Evolutionary conservation across 768 basidiomycete species (phyloP), one percentile per base, ranked within the genome.

Genomic region (Terana coerulea): DNA sequence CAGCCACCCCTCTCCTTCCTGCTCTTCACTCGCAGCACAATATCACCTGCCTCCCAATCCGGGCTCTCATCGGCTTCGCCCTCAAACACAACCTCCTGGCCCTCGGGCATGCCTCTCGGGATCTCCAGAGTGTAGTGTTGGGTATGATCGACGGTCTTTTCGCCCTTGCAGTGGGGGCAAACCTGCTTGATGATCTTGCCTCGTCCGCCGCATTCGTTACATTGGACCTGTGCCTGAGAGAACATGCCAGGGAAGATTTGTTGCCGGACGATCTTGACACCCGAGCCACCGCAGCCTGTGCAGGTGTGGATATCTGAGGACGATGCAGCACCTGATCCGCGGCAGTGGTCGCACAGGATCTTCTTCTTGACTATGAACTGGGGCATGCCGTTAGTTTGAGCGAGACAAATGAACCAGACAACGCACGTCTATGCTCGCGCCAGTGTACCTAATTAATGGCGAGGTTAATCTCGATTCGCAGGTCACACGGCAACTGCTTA

Each of bases 241-340:
- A 86, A 90, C 95, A 97, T 97, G 22, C 94, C 95, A 2, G 95
- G 94, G 77, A 95, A 95, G 54, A 99, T 90, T 69, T 95, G 97
- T 64, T 97, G 93, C 49, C 91, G 85, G 42, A 85, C 79, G 21
- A 97, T 67, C 63, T 89, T 87, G 47, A 95, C 78, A 31, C 97
- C 97, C 43, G 82, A 74, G 17, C 97, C 97, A 47, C 81, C 78
- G 64, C 97, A 99, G 10, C 79, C 79, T 3, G 80, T 66, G 65
- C 97, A 99, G n/a, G 80, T 78, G 61, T 92, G 89, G 42, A 97
- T 89, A 63, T 97, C 91, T 6, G 78, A 68, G 52, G 92, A 90
- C 0, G 91, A 89, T 1, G 92, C 88, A 0, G 97, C 97, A 21
- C 97, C 97, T 0, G 91, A 84, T 21, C 97, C 97, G 63, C 94